A percentile compares a stretch with the other conserved stretches of the same genome.
phyloP scores from a whole-genome alignment of 2,329 filamentous ascomycete species.

The Aurifilum marmelostoma region DNA sequence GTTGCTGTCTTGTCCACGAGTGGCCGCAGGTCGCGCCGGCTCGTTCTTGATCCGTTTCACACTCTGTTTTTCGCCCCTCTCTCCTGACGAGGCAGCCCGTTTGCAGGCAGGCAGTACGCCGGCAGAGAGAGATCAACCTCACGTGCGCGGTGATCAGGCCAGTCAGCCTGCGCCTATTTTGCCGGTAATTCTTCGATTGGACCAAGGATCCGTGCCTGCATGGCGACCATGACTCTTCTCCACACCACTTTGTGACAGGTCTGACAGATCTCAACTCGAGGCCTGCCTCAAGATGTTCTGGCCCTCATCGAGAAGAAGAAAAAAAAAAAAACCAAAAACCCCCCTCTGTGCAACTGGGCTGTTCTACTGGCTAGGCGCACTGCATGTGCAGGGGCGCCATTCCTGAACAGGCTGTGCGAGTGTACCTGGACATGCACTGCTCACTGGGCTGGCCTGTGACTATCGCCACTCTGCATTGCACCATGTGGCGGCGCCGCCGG shows the following conservation, averaged over 20 bases:
- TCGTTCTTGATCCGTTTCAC: background rate
- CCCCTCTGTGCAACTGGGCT: background rate
- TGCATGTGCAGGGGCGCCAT: background rate
- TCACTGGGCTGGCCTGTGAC: background rate
- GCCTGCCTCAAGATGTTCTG: too few relatives aligned
- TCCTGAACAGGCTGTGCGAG: background rate
- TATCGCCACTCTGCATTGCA: background rate
- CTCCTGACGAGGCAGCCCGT: background rate
- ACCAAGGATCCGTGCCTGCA: background rate
- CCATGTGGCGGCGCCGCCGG: background rate
- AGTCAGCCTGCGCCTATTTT: background rate
- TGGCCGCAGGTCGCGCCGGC: background rate
- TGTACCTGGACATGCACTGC: background rate
- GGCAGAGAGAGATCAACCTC: background rate
- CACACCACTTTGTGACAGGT: background rate
- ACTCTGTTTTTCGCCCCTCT: background rate
- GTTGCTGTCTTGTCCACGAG: background rate
- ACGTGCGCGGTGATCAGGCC: background rate
- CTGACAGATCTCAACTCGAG: background rate
- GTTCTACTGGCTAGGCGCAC: background rate
- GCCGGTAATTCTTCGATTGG: background rate
- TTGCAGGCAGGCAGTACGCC: background rate
- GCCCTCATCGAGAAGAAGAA: too few relatives aligned
- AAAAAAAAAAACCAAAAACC: too few relatives aligned
- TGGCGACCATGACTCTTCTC: background rate